Evolutionary conservation across 495 filamentous ascomycete genomes (phyloP).

Genomic region (Xylaria sp.): DNA sequence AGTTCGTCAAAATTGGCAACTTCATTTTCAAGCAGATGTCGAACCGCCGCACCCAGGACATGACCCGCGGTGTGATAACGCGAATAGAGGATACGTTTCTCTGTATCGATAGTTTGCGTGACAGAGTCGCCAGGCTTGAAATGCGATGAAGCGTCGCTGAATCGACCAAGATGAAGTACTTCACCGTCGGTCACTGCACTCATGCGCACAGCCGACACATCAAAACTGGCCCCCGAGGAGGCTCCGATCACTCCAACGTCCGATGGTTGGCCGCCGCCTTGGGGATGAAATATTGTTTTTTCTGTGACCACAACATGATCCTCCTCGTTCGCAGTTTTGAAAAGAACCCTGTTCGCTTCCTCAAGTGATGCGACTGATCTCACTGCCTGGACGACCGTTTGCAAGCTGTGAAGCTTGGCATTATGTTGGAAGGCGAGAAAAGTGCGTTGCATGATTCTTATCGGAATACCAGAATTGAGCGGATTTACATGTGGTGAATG

Average conservation of each 20-base stretch:
- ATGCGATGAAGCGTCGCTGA: constrained; percentile 36
- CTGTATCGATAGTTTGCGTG: constrained; percentile 58
- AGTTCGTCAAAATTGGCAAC: constrained; percentile 61
- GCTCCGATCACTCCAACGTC: constrained; percentile 62
- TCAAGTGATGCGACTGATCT: constrained; percentile 53
- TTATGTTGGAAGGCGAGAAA: constrained; percentile 63
- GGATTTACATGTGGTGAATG: background rate
- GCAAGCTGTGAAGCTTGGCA: constrained; percentile 52
- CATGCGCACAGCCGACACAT: constrained; percentile 60
- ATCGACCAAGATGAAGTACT: constrained; percentile 66
- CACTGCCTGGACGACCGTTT: constrained; percentile 53
- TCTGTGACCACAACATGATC: constrained; percentile 62
- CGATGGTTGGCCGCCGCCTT: constrained; percentile 71
- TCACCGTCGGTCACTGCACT: constrained; percentile 50
- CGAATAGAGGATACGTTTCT: constrained; percentile 62
- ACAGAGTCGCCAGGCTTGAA: constrained; percentile 51
- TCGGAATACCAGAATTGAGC: background rate
- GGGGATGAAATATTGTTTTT: constrained; percentile 70
- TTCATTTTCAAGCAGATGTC: constrained; percentile 57
- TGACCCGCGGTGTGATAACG: constrained; percentile 71
- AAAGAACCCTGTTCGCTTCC: constrained; percentile 54
- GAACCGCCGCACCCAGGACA: constrained; percentile 64
- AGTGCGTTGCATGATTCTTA: constrained; percentile 48
- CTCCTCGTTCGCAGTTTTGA: constrained; percentile 54
- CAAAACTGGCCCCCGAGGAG: constrained; percentile 44